phyloP scores from a whole-genome alignment of 2,329 filamentous ascomycete genomes.

The Scedosporium boydii region DNA sequence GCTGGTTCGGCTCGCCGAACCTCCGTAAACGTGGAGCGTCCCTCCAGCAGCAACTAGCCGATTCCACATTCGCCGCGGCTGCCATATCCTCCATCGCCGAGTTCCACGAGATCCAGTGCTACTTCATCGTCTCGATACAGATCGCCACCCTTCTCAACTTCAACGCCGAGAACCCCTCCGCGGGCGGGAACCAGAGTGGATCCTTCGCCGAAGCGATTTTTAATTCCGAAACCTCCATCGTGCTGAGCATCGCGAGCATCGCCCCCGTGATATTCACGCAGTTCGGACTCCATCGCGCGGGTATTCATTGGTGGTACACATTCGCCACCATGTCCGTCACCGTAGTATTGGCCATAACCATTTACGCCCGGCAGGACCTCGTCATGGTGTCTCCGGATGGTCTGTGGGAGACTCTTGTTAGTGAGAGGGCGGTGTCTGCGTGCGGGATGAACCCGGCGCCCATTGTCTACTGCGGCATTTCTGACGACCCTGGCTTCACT shows the following conservation, averaged over 20 bases:
- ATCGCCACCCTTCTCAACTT: background rate
- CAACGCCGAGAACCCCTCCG: background rate
- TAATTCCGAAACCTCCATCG: background rate
- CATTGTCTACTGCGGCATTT: background rate
- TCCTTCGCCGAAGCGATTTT: background rate
- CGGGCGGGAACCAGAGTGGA: background rate
- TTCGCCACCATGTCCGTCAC: background rate
- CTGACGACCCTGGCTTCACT: background rate
- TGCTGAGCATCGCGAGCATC: conserved; percentile 1
- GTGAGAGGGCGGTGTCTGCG: background rate
- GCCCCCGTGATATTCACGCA: background rate
- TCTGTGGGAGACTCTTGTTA: background rate
- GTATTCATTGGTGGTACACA: conserved; percentile 2
- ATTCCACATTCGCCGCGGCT: background rate
- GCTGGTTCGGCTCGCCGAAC: background rate
- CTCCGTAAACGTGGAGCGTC: background rate
- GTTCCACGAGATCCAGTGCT: conserved; percentile 1
- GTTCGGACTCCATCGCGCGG: background rate
- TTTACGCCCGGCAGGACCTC: background rate
- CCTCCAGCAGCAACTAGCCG: background rate
- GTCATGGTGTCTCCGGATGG: background rate
- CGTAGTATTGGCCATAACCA: background rate
- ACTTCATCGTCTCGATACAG: background rate
- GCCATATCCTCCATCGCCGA: conserved; percentile 1
- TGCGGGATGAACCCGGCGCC: conserved; percentile 2